Conservation (phyloP, 2,329 filamentous ascomycete genomes). For the Huntiella omanensis region DNA sequence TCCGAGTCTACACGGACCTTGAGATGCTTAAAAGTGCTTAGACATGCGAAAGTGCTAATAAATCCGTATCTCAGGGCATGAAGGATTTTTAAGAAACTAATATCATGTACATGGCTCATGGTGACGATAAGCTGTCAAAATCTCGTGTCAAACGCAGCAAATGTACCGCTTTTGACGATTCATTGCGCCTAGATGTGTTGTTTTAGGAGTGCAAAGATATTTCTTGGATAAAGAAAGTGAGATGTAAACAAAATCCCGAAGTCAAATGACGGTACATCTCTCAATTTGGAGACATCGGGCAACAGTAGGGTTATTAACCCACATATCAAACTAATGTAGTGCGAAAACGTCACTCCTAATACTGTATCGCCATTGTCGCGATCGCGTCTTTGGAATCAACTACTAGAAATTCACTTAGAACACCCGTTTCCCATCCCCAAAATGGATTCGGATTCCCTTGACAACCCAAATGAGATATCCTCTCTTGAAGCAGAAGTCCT, state of each 20-base stretch:
- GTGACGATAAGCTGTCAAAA: no score
- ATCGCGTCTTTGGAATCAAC: background rate
- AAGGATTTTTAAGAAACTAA: background rate
- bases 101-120: no score
- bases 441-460: conserved; percentile 4
- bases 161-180: no score
- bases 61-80: background rate
- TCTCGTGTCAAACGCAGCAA: no score
- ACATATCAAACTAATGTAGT: background rate
- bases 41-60: background rate
- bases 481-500: conserved; percentile 85
- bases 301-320: background rate
- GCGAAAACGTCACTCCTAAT: background rate
- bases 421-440: background rate
- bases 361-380: background rate
- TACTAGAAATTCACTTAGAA: background rate
- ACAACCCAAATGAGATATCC: conserved; percentile 38
- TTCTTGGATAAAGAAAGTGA: no score
- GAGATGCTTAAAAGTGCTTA: no score
- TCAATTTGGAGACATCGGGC: background rate
- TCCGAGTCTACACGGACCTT: no score
- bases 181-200: no score
- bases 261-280: no score
- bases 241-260: no score
- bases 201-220: no score